phyloP scores from a whole-genome alignment of 208 protist species.

The Naegleria lovaniensis region DNA sequence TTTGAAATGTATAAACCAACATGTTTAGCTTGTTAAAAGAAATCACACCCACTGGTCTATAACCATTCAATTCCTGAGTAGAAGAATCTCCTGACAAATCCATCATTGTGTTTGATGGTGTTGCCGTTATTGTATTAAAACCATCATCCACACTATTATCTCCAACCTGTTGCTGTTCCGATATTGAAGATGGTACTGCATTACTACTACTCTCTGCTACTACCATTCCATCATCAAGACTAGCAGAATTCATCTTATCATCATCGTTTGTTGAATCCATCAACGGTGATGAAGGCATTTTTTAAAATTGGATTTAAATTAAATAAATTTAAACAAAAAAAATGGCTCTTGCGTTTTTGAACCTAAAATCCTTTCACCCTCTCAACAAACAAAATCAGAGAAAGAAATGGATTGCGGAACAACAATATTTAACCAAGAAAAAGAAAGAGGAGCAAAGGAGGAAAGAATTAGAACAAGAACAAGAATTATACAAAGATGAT shows the following conservation, averaged over 20 bases:
- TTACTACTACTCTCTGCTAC: not conserved
- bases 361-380: constrained; percentile 22
- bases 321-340: no score
- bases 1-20: not conserved
- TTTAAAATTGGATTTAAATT: no score
- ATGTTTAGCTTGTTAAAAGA: not conserved
- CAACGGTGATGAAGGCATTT: no score
- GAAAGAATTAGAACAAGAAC: not conserved
- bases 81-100: not conserved
- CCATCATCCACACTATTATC: no score
- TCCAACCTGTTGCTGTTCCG: no score
- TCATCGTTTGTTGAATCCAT: no score
- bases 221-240: not conserved
- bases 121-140: no score
- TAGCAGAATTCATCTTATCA: no score
- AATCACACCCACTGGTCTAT: not conserved
- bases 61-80: not conserved
- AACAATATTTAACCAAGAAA: not conserved
- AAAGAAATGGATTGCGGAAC: not conserved
- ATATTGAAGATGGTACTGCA: not conserved
- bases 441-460: not conserved
- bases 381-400: not conserved
- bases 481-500: not conserved
- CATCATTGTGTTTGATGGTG: no score
- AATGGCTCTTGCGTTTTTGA: not conserved